Conservation (phyloP, 2,329 filamentous ascomycete species). For the Fusarium veterinarium region DNA sequence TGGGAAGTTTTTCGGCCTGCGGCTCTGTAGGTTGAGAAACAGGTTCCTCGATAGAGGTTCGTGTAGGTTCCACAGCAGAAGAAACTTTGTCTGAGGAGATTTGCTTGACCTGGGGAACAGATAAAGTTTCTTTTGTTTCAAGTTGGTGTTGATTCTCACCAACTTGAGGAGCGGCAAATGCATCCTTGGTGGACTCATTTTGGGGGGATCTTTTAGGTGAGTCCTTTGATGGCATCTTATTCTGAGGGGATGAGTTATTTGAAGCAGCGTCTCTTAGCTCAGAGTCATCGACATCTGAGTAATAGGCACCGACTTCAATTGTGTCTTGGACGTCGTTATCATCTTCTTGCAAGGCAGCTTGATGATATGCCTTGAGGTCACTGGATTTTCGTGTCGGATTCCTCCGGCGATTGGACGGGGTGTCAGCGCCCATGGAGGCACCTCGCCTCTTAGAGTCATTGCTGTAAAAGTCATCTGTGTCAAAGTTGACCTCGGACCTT, state of each 20-base stretch:
- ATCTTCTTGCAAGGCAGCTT: conserved; percentile 49
- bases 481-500: conserved; percentile 50
- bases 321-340: conserved; percentile 67
- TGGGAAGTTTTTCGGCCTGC: conserved; percentile 29
- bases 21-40: conserved; percentile 34
- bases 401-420: conserved; percentile 53
- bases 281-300: conserved; percentile 49
- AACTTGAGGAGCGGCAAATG: conserved; percentile 19
- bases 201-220: conserved; percentile 17
- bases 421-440: conserved; percentile 51
- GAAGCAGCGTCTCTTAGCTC: conserved; percentile 44
- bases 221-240: conserved; percentile 38
- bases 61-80: conserved; percentile 27
- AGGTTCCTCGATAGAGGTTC: conserved; percentile 26
- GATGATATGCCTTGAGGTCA: conserved; percentile 48
- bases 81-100: conserved; percentile 12
- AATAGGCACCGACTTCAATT: conserved; percentile 64
- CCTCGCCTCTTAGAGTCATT: conserved; percentile 52
- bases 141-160: neutral
- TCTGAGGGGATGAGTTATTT: conserved; percentile 46
- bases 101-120: conserved; percentile 9
- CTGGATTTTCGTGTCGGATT: conserved; percentile 55
- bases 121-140: conserved; percentile 4
- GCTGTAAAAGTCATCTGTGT: conserved; percentile 48
- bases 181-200: conserved; percentile 29